Base-by-base conservation (phyloP, 176 grass and related monocot genomes). In the Eleusine indica region DNA sequence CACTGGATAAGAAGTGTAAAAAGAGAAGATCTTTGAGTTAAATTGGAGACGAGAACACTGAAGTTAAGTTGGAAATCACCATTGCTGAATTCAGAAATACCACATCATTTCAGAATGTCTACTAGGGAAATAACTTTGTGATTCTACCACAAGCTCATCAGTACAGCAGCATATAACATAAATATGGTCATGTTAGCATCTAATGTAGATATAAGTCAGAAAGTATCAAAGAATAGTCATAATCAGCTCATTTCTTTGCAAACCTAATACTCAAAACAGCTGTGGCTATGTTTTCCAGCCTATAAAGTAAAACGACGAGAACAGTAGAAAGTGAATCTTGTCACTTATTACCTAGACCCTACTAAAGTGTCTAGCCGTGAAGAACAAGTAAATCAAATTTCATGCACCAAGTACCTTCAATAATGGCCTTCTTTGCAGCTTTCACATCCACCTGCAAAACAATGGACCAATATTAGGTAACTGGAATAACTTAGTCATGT, bases 381-480 rank as follows among this genome's bases (percentile, higher is more conserved):
- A 40, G 29, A 15, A 32, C 15, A 78, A 74, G 12, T 49, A 42
- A 66, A 75, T 19, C 37, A 75, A n/a, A 42, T 87, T 80, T 30
- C 22, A 72, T 85, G 73, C 28, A 71, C 41, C 52, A 32, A 76
- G 53, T 89, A 97, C 92, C 95, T 94, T 97, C 92, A 75, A 94
- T 75, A 60, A 97, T 93, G 28, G 92, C 90, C 71, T 90, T 98
- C 87, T 93, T 98, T 68, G 92, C 84, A 30, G 76, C 82, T 91
- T 98, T 98, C 83, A 95, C 60, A 89, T 94, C 89, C 92, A 98
- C 93, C 92, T 98, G 89, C 44, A 73, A 88, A 56, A 41, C 6
- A 70, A 88, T 74, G 71, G 39, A 21, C n/a, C 4, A 61, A 82
- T 53, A 68, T 82, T 69, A 81, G 74, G 19, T 52, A 67, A 77